A percentile compares a stretch with the other conserved stretches of the same genome.
Evolutionary conservation across 139 green algal genomes (phyloP).

Genomic region (Mesotaenium endlicherianum): DNA sequence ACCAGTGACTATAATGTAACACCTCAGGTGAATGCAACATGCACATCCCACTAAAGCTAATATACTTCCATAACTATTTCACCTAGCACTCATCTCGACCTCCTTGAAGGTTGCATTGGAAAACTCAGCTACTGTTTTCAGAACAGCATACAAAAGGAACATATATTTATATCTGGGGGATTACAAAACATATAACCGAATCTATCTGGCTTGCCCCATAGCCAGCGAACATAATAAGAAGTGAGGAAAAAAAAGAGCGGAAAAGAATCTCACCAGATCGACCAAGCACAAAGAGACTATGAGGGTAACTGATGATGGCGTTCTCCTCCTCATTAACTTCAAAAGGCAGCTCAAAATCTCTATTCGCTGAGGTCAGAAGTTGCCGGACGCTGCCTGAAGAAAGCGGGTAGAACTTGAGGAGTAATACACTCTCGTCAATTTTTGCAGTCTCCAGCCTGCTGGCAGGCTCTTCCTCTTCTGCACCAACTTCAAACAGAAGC

Average conservation of each 20-base stretch:
- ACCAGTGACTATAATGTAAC: neutral
- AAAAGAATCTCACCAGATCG: conserved; percentile 3
- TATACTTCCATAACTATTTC: neutral
- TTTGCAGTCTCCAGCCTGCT: neutral
- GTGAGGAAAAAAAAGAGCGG: neutral
- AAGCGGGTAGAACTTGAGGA: conserved; percentile 44
- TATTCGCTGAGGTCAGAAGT: neutral
- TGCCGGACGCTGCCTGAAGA: neutral
- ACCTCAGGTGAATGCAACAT: neutral
- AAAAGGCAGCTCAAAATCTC: conserved; percentile 41
- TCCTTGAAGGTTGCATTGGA: neutral
- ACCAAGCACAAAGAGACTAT: conserved; percentile 41
- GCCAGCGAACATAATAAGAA: neutral
- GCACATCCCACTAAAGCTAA: neutral
- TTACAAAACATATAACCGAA: too few relatives aligned
- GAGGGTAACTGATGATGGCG: neutral
- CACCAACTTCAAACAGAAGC: neutral
- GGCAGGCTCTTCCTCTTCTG: neutral
- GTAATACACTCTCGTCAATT: conserved; percentile 34
- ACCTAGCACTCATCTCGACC: neutral
- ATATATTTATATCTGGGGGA: neutral
- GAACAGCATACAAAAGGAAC: neutral
- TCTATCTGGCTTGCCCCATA: too few relatives aligned
- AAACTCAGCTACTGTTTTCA: neutral
- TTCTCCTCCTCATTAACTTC: conserved; percentile 26